These are phyloP conservation scores for Atkinsonella texensis DNA, from an alignment of 2,329 filamentous ascomycete species.

Conservation along the genomic window DNA sequence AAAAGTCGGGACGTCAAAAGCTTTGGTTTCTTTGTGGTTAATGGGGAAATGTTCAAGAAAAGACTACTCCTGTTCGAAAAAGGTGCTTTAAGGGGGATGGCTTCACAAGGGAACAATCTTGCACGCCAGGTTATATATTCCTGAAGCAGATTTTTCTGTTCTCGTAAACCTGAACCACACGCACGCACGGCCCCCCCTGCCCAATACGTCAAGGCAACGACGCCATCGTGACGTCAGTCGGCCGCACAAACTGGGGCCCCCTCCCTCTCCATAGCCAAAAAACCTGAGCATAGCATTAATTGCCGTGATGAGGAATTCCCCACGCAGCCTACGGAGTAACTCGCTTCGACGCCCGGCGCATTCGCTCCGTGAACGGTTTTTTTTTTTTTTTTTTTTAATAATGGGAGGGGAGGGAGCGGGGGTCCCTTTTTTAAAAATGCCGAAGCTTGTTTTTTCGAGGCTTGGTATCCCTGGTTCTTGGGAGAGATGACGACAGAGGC, in stretches of 20 bases:
- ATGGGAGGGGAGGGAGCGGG: too few species aligned
- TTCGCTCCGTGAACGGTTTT: not conserved
- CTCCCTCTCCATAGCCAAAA: not conserved
- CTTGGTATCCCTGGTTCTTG: not conserved
- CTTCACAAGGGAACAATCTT: too few species aligned
- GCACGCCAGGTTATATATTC: too few species aligned
- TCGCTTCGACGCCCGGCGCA: not conserved
- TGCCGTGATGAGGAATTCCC: not conserved
- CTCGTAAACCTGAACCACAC: not conserved
- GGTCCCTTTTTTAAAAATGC: not conserved
- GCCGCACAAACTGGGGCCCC: not conserved
- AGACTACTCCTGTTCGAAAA: too few species aligned
- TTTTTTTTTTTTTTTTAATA: not conserved
- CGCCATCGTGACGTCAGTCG: not conserved
- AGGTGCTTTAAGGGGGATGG: too few species aligned
- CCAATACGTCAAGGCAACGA: not conserved
- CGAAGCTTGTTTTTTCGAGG: conserved; percentile 4
- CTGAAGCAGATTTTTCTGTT: not conserved
- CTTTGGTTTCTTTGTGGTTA: too few species aligned
- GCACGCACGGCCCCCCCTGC: not conserved
- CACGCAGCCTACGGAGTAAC: not conserved
- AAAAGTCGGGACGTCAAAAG: not conserved
- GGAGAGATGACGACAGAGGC: conserved; percentile 1
- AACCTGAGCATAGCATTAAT: too few species aligned
- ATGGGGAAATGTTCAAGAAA: too few species aligned